Base-by-base conservation (phyloP, 345 rosid genomes). In the Luvunga scandens region DNA sequence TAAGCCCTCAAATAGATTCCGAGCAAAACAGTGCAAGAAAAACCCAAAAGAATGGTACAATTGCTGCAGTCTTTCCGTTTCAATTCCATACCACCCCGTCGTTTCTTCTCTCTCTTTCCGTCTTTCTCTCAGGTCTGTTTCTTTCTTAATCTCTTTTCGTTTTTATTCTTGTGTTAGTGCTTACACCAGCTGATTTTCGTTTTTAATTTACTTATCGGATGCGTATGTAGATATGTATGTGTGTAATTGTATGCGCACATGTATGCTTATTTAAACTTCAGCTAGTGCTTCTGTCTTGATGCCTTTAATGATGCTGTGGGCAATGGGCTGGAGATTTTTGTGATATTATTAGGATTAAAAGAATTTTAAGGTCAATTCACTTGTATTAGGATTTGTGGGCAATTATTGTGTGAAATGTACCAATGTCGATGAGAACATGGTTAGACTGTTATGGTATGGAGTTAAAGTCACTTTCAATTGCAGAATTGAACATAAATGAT, bases 51-150 rank as follows among this genome's bases (percentile, higher is more conserved):
- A 28, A 75, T 75, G 77, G 36, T 14, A n/a, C 50, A 34, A 30
- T 62, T 64, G 30, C 75, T 67, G 48, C 74, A 61, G n/a, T 48
- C 73, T 53, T 45, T 74, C 62, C 79, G 72, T 50, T 48, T 65
- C 78, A 75, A 4, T 65, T 65, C 71, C 60, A 50, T 34, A 12
- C 7, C 22, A 50, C 25, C 48, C 22, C 4, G 28, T 63, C 60
- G 34, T 77, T 13, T 60, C 56, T 56, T 33, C 53, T 57, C 39
- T 67, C 65, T 66, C 74, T 73, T 62, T 64, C 13, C 22, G 14
- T 76, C 27, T 73, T 68, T 50, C 48, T 72, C 59, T 57, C 6
- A 39, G 77, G 73, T 75, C 19, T 42, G 73, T 75, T 4, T 31
- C 42, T 53, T n/a, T 61, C 75, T 7, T 55, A 22, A 5, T 38